A percentile compares a stretch with the other conserved stretches of the same genome.
These are phyloP conservation scores for Penicillium paxilli DNA, from an alignment of 495 filamentous ascomycete genomes.

Conservation along the genomic window DNA sequence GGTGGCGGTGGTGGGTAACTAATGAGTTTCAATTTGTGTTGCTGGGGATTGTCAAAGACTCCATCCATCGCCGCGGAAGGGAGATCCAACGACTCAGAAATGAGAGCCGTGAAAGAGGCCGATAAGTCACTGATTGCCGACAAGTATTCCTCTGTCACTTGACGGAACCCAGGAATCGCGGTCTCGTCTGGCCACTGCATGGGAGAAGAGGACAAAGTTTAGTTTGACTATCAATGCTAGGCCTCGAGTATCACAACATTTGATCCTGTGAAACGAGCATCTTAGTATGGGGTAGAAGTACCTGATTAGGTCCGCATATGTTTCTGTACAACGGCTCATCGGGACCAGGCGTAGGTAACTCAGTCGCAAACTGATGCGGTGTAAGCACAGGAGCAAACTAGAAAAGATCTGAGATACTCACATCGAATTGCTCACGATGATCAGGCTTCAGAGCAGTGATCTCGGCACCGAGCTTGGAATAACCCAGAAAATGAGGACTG, in stretches of 20 bases:
- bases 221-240: neutral
- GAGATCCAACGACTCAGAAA: constrained; percentile 85
- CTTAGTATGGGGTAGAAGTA: constrained; percentile 2
- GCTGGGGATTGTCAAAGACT: constrained; percentile 74
- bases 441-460: constrained; percentile 46
- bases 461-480: constrained; percentile 49
- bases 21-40: constrained; percentile 90
- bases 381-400: neutral
- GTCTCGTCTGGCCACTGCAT: constrained; percentile 72
- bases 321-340: constrained; percentile 73
- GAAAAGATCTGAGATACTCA: constrained; percentile 40
- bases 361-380: constrained; percentile 48
- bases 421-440: constrained; percentile 84
- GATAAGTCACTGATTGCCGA: constrained; percentile 66
- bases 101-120: constrained; percentile 75
- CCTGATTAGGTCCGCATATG: constrained; percentile 74
- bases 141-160: constrained; percentile 73
- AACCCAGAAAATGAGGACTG: constrained; percentile 59
- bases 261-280: neutral
- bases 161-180: constrained; percentile 70
- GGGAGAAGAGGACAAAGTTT: neutral
- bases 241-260: no score
- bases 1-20: constrained; percentile 74
- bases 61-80: constrained; percentile 67
- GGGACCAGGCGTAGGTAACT: constrained; percentile 64